These are phyloP conservation scores for Cubamyces sp. DNA, from an alignment of 768 basidiomycete species.

Conservation along the genomic window DNA sequence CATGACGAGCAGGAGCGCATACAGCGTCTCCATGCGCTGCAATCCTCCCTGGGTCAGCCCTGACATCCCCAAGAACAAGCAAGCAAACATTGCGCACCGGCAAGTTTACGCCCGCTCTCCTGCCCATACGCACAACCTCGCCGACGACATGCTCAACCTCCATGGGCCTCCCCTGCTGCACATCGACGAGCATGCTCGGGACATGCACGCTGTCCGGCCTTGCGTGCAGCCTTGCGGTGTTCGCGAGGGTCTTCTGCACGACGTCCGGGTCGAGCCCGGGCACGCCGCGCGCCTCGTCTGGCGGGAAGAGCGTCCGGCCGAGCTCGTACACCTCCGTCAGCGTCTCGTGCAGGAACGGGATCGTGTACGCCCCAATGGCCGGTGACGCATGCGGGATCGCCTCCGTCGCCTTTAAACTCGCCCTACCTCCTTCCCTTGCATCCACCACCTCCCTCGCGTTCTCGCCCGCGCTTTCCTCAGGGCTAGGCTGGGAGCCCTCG, in stretches of 20 bases:
- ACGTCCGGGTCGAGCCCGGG: conserved; percentile 52
- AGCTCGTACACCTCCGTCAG: conserved; percentile 50
- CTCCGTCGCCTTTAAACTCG: background rate
- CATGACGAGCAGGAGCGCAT: conserved; percentile 58
- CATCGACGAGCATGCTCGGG: conserved; percentile 68
- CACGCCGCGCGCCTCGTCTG: conserved; percentile 26
- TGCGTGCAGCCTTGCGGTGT: conserved; percentile 44
- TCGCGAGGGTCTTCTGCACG: conserved; percentile 43
- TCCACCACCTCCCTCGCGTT: background rate
- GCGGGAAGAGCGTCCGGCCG: conserved; percentile 52
- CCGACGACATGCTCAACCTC: conserved; percentile 73
- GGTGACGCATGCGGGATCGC: conserved; percentile 28
- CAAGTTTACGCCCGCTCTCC: conserved; percentile 45
- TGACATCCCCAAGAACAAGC: background rate
- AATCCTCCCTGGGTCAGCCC: background rate
- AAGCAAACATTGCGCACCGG: conserved; percentile 49
- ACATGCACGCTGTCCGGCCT: conserved; percentile 49
- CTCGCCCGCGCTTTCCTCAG: conserved; percentile 11
- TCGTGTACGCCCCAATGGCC: conserved; percentile 45
- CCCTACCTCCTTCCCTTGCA: background rate
- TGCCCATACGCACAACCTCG: conserved; percentile 59
- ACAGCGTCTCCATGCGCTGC: conserved; percentile 66
- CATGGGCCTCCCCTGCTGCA: conserved; percentile 55
- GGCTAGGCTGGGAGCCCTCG: conserved; percentile 29
- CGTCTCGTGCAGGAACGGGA: conserved; percentile 51